Evolutionary conservation across 169 alveolate species (phyloP).

Genomic region (Plasmodium malariae): DNA sequence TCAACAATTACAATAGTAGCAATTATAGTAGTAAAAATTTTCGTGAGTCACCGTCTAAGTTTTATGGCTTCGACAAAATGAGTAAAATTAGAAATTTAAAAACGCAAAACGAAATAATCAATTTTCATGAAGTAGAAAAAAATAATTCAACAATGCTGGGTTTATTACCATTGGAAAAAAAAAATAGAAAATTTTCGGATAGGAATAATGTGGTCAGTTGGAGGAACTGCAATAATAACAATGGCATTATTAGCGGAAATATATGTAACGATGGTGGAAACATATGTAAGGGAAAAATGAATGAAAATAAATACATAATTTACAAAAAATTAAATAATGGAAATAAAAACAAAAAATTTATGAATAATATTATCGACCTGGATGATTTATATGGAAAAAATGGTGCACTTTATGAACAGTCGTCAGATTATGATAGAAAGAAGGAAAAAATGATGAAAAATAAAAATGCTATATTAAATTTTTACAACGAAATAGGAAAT

Average conservation of each 20-base stretch:
- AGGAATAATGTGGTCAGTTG: neutral
- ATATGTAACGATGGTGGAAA: neutral
- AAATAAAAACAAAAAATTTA: neutral
- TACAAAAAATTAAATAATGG: neutral
- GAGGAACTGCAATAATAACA: neutral
- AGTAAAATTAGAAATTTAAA: slow-evolving; percentile 16
- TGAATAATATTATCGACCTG: slow-evolving; percentile 5
- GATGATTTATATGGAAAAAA: slow-evolving; percentile 12
- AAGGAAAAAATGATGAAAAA: slow-evolving; percentile 8
- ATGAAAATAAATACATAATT: slow-evolving; percentile 24
- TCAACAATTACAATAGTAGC: neutral
- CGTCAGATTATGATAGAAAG: neutral
- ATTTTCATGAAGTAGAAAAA: neutral
- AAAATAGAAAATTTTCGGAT: neutral
- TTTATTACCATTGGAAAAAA: slow-evolving; percentile 16
- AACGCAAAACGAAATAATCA: slow-evolving; percentile 4
- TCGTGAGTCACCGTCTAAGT: neutral
- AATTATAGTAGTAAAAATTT: neutral
- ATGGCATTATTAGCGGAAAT: too few species aligned
- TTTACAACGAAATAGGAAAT: slow-evolving; percentile 14
- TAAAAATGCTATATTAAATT: slow-evolving; percentile 4
- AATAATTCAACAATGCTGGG: neutral
- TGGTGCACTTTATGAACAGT: neutral
- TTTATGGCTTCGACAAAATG: slow-evolving; percentile 8
- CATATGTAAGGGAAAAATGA: neutral